phyloP scores from a whole-genome alignment of 768 basidiomycete species.

The Chlorophyllum brunneum region DNA sequence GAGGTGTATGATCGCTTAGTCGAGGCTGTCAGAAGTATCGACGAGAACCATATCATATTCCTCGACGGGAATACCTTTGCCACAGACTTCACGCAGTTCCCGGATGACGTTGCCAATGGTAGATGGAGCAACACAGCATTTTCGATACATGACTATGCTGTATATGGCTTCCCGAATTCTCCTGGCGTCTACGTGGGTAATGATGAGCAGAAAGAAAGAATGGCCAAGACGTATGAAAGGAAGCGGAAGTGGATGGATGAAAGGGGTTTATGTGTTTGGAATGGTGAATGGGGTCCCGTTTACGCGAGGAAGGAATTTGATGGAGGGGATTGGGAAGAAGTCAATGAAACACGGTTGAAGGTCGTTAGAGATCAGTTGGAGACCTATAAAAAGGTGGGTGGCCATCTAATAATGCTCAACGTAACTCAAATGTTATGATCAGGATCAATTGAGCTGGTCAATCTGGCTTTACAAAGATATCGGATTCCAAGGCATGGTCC shows the following conservation, averaged over 20 bases:
- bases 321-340: constrained; percentile 58
- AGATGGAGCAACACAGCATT: constrained; percentile 71
- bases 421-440: background rate
- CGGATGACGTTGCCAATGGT: constrained; percentile 46
- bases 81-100: constrained; percentile 68
- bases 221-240: constrained; percentile 57
- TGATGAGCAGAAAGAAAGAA: constrained; percentile 44
- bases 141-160: constrained; percentile 73
- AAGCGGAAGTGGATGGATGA: constrained; percentile 77
- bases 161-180: constrained; percentile 68
- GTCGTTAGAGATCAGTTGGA: constrained; percentile 71
- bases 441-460: constrained; percentile 71
- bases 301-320: constrained; percentile 63
- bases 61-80: constrained; percentile 85
- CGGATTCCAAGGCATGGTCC: constrained; percentile 82
- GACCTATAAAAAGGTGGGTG: constrained; percentile 59
- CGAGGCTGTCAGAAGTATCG: constrained; percentile 64
- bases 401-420: background rate
- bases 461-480: constrained; percentile 89
- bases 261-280: constrained; percentile 65
- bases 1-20: constrained; percentile 65
- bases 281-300: constrained; percentile 84
- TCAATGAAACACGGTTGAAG: constrained; percentile 60
- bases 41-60: constrained; percentile 69
- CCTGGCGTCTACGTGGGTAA: constrained; percentile 54